Base-by-base conservation (phyloP, 495 filamentous ascomycete species). In the Aspergillus mulundensis region DNA sequence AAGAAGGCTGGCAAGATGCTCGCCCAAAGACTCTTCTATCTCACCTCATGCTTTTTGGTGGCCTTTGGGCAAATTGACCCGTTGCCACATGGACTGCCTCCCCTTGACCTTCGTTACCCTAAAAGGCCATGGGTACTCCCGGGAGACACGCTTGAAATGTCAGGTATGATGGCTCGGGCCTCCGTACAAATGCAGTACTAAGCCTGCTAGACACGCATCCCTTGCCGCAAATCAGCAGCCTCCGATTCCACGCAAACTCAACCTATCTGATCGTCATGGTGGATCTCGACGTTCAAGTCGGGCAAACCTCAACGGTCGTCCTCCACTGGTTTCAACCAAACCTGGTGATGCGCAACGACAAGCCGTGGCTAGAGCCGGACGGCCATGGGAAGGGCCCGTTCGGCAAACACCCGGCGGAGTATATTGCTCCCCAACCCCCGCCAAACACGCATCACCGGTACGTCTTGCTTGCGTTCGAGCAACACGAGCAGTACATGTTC, bases 311-410 rank as follows among this genome's bases (percentile, higher is more conserved):
- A 4, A 69, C 66, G 3, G 56, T 69, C 1, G 58, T 75, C 7
- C 56, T 76, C 0, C 73, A 75, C 56, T 77, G 75, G 73, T 70
- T 72, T 39, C 69, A 70, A n/a, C 46, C 67, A 3, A 46, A 66
- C 40, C 45, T 76, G 23, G 42, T 56, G 0, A 43, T 64, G 3
- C 12, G 58, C 28, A 0, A 41, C 8, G 16, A 25, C 25, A 50
- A 30, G 4, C 21, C 30, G 5, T 50, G 46, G 23, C 14, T 28
- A 47, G 8, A 36, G 52, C 7, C 24, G 40, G 30, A 4, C 23
- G 50, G 43, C 6, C 23, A 43, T 23, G 12, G 18, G 8, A 36
- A 53, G 5, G 12, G 28, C 16, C 30, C 5, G 7, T 25, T 40
- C 34, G 41, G 15, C 15, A 20, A 42, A 10, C 15, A 45, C 14